Evolutionary conservation across 1,284 basidiomycete species (phyloP).

Genomic region (Ganoderma multipileum): DNA sequence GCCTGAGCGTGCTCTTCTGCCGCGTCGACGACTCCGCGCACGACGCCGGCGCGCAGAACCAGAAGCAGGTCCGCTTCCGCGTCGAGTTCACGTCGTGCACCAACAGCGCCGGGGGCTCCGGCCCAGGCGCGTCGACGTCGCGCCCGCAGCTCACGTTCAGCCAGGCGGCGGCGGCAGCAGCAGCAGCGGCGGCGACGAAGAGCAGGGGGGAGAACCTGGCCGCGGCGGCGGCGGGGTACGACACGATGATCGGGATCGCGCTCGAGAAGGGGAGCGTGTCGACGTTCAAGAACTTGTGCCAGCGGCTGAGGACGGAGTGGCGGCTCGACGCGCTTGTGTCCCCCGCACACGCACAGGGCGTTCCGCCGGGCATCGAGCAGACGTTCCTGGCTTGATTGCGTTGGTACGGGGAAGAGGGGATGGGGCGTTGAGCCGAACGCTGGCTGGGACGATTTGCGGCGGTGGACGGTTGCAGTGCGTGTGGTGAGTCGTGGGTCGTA

Average conservation of each 20-base stretch:
- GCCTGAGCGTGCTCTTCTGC: constrained; percentile 63
- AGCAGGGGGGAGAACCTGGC: constrained; percentile 1
- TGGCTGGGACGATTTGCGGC: background rate
- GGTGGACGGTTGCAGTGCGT: background rate
- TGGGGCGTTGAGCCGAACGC: background rate
- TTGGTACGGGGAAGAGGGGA: no score
- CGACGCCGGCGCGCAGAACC: constrained; percentile 55
- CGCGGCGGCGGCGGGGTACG: constrained; percentile 34
- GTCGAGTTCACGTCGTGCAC: constrained; percentile 65
- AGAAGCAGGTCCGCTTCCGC: constrained; percentile 66
- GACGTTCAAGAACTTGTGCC: constrained; percentile 80
- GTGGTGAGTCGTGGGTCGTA: background rate
- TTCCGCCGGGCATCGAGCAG: constrained; percentile 36
- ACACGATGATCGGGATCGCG: constrained; percentile 58
- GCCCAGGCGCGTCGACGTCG: constrained; percentile 7
- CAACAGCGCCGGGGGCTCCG: constrained; percentile 21
- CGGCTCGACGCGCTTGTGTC: constrained; percentile 47
- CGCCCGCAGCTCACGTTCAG: constrained; percentile 13
- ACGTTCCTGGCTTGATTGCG: constrained; percentile 28
- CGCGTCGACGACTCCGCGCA: constrained; percentile 64
- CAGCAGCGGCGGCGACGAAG: background rate
- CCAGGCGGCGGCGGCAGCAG: background rate
- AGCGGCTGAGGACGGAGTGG: constrained; percentile 75
- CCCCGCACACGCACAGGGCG: constrained; percentile 26
- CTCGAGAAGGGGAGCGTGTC: constrained; percentile 91